A percentile compares a stretch with the other conserved stretches of the same genome.
Evolutionary conservation across 2,329 filamentous ascomycete genomes (phyloP).

Genomic region (Lomentospora prolificans): DNA sequence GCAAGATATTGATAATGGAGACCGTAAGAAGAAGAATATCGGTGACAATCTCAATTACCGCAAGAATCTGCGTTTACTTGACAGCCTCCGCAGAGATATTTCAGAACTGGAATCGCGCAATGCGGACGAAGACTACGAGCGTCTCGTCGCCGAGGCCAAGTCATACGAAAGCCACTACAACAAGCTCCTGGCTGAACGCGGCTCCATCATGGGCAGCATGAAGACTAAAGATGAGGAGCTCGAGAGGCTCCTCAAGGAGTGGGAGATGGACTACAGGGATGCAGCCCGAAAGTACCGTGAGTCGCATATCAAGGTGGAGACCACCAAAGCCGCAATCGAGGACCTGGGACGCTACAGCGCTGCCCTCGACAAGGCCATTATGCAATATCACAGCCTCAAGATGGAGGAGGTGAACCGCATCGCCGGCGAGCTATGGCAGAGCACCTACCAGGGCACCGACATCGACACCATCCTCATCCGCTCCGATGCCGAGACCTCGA

Average conservation of each 20-base stretch:
- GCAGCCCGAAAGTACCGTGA: constrained; percentile 74
- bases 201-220: constrained; percentile 66
- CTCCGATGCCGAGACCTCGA: constrained; percentile 70
- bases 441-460: constrained; percentile 92
- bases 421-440: constrained; percentile 91
- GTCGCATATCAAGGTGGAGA: constrained; percentile 79
- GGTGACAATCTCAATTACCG: constrained; percentile 82
- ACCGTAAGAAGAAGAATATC: constrained; percentile 78
- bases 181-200: constrained; percentile 60
- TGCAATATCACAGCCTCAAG: constrained; percentile 92
- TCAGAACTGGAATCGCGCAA: constrained; percentile 65
- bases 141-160: constrained; percentile 60
- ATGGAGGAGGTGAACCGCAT: constrained; percentile 98
- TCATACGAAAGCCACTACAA: constrained; percentile 59
- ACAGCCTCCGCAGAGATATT: constrained; percentile 61
- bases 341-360: constrained; percentile 74
- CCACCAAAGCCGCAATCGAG: constrained; percentile 85
- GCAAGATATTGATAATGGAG: constrained; percentile 66
- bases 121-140: constrained; percentile 71
- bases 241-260: constrained; percentile 62
- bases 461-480: constrained; percentile 94
- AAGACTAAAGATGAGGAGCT: constrained; percentile 79
- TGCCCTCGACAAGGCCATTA: constrained; percentile 90
- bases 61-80: constrained; percentile 59
- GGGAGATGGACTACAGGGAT: constrained; percentile 77